phyloP scores from a whole-genome alignment of 179 eudicot species.

The Camellia oleifera region DNA sequence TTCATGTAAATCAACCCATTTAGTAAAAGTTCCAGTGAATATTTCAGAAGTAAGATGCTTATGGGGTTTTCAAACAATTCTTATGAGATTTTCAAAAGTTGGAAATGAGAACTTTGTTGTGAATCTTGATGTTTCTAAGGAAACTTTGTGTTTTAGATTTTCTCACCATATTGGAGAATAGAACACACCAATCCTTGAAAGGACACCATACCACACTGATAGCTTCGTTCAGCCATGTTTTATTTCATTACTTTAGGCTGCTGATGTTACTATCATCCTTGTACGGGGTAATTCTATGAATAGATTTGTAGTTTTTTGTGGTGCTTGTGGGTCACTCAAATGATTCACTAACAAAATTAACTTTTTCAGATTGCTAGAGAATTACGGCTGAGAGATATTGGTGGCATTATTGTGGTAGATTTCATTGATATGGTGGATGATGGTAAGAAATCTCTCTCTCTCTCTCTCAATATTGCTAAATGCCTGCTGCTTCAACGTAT shows the following conservation, averaged over 20 bases:
- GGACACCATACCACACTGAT: not conserved
- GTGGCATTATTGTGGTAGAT: constrained; percentile 95
- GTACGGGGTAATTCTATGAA: not conserved
- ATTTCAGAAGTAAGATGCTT: not conserved
- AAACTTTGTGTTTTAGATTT: not conserved
- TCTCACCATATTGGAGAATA: not conserved
- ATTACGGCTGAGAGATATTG: constrained; percentile 89
- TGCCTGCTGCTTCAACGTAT: not conserved
- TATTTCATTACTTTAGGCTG: not conserved
- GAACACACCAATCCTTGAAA: not conserved
- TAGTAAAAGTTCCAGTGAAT: not conserved
- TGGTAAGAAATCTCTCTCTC: constrained; percentile 38
- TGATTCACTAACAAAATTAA: constrained; percentile 12
- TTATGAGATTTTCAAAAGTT: not conserved
- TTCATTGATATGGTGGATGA: constrained; percentile 92
- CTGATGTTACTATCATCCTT: not conserved
- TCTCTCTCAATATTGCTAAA: not conserved
- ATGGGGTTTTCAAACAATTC: not conserved
- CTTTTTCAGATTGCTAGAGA: constrained; percentile 91
- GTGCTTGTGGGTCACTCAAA: not conserved
- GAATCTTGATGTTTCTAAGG: not conserved
- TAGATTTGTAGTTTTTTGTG: constrained; percentile 12
- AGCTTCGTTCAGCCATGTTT: too few relatives aligned
- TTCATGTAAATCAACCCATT: not conserved
- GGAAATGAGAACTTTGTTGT: not conserved